These are phyloP conservation scores for Sphagnurus paluster DNA, from an alignment of 1,284 basidiomycete genomes.

Conservation along the genomic window DNA sequence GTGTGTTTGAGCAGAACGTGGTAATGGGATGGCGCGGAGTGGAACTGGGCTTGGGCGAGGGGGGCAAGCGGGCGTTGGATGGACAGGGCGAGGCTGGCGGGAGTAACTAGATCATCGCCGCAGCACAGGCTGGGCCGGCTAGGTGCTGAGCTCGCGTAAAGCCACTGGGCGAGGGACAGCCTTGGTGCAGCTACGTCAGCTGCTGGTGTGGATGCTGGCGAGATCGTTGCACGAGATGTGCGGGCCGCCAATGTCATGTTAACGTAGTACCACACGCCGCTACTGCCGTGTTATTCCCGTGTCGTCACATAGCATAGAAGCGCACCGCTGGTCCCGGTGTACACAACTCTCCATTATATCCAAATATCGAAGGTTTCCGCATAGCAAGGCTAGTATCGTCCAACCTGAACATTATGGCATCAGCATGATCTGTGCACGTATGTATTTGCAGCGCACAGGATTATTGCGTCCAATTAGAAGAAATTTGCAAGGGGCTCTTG, in stretches of 20 bases:
- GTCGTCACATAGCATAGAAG: not conserved
- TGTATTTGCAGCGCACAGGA: too few relatives aligned
- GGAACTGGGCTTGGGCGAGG: too few relatives aligned
- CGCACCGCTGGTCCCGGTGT: slow-evolving; percentile 34
- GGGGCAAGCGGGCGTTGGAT: too few relatives aligned
- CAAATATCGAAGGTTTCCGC: too few relatives aligned
- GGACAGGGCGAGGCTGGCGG: too few relatives aligned
- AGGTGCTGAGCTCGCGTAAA: slow-evolving; percentile 10
- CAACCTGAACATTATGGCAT: too few relatives aligned
- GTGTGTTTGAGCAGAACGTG: slow-evolving; percentile 22
- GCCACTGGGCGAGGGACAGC: slow-evolving; percentile 4
- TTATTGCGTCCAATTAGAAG: too few relatives aligned
- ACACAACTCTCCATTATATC: too few relatives aligned
- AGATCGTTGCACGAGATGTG: slow-evolving; percentile 33
- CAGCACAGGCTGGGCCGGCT: not conserved
- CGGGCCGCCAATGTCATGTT: slow-evolving; percentile 26
- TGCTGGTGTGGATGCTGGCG: slow-evolving; percentile 17
- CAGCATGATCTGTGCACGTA: too few relatives aligned
- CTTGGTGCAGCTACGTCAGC: not conserved
- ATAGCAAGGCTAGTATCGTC: too few relatives aligned
- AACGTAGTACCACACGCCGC: slow-evolving; percentile 27
- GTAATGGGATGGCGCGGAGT: too few relatives aligned
- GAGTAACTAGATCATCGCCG: not conserved
- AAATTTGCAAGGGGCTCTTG: too few relatives aligned
- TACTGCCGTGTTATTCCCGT: not conserved